phyloP scores from a whole-genome alignment of 805 yeast genomes.

The Candida sithepensis region DNA sequence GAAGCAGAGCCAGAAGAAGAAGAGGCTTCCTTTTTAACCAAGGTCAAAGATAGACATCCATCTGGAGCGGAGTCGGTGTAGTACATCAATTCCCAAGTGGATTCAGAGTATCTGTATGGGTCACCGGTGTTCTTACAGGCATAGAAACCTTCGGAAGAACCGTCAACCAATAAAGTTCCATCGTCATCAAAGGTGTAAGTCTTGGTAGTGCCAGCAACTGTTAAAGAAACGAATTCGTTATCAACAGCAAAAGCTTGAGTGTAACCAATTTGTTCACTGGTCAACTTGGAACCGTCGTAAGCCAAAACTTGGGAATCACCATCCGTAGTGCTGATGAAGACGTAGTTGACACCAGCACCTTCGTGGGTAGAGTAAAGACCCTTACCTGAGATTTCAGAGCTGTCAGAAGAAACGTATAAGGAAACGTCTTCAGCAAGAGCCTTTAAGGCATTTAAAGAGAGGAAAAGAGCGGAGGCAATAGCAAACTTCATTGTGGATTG shows the following conservation, averaged over 20 bases:
- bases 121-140: slow-evolving; percentile 40
- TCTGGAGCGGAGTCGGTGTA: slow-evolving; percentile 15
- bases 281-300: slow-evolving; percentile 16
- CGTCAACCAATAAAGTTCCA: slow-evolving; percentile 27
- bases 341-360: slow-evolving; percentile 45
- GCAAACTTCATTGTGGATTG: not conserved
- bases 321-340: slow-evolving; percentile 30
- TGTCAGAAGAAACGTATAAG: slow-evolving; percentile 24
- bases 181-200: slow-evolving; percentile 5
- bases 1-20: slow-evolving; percentile 6
- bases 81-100: slow-evolving; percentile 26
- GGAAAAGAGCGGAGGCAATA: not conserved
- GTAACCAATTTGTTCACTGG: not conserved
- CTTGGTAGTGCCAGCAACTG: slow-evolving; percentile 1
- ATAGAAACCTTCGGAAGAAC: slow-evolving; percentile 30
- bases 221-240: slow-evolving; percentile 4
- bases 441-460: not conserved
- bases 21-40: slow-evolving; percentile 6
- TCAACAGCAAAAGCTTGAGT: slow-evolving; percentile 7
- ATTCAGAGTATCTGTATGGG: slow-evolving; percentile 36
- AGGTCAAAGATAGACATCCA: slow-evolving; percentile 9
- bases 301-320: slow-evolving; percentile 15
- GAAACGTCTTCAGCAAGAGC: slow-evolving; percentile 8
- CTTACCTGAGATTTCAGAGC: slow-evolving; percentile 24
- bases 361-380: slow-evolving; percentile 36